Conservation (phyloP, 2,329 filamentous ascomycete genomes). For the Pseudogymnoascus sp. region DNA sequence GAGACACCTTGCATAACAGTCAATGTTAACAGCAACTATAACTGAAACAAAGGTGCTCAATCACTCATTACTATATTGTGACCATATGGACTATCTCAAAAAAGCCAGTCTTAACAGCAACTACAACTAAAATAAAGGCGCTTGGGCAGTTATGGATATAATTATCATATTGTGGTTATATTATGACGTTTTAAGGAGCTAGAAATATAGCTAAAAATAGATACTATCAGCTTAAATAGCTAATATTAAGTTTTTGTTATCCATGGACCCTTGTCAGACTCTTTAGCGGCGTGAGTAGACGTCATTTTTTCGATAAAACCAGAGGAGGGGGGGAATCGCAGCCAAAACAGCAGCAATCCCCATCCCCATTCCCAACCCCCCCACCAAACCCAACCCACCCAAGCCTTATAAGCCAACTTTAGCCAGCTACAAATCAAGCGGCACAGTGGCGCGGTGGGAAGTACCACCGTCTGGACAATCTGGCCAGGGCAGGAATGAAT, state of each 20-base stretch:
- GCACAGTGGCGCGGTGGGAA: conserved; percentile 1
- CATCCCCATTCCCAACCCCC: not conserved
- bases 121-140: not conserved
- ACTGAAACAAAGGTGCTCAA: too few species aligned
- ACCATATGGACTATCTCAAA: not conserved
- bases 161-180: not conserved
- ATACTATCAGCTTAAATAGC: not conserved
- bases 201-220: not conserved
- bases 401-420: not conserved
- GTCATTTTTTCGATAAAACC: not conserved
- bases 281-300: not conserved
- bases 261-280: not conserved
- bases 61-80: not conserved
- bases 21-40: not conserved
- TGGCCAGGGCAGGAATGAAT: conserved; percentile 6
- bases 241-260: not conserved
- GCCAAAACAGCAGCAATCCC: not conserved
- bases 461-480: conserved; percentile 3
- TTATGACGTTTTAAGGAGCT: not conserved
- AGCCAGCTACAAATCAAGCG: conserved; percentile 1
- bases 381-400: not conserved
- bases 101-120: not conserved
- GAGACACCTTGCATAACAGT: not conserved
- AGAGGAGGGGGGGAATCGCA: not conserved
- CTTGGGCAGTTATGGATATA: not conserved